phyloP scores from a whole-genome alignment of 1,139 yeast species.

The Candida dubliniensis region DNA sequence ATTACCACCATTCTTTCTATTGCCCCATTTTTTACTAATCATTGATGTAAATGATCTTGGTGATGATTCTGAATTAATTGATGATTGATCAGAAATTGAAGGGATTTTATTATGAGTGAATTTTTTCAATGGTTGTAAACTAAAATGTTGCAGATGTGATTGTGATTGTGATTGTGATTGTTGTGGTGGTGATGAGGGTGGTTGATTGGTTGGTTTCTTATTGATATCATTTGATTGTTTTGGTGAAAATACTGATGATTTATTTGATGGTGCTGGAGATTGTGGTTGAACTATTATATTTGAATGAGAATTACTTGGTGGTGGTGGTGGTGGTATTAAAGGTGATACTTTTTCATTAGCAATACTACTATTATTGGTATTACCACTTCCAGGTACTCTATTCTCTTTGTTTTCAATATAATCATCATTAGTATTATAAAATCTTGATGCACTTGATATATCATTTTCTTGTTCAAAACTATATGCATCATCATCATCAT shows the following conservation, averaged over 20 bases:
- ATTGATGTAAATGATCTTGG: slow-evolving; percentile 36
- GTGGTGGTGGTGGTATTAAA: slow-evolving; percentile 13
- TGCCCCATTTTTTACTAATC: slow-evolving; percentile 26
- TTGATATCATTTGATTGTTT: not conserved
- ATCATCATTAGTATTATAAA: slow-evolving; percentile 1
- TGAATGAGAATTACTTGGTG: slow-evolving; percentile 4
- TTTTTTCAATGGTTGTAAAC: slow-evolving; percentile 16
- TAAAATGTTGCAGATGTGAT: slow-evolving; percentile 3
- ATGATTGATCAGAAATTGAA: slow-evolving; percentile 20
- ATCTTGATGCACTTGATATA: too few relatives aligned
- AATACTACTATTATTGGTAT: not conserved
- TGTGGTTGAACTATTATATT: not conserved
- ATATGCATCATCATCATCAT: slow-evolving; percentile 9
- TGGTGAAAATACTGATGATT: slow-evolving; percentile 4
- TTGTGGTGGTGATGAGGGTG: not conserved
- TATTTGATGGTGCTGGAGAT: not conserved
- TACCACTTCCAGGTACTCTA: not conserved
- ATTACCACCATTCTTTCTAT: slow-evolving; percentile 4
- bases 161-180: not conserved
- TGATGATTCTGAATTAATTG: slow-evolving; percentile 22
- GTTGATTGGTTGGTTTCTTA: not conserved
- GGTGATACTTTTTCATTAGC: not conserved
- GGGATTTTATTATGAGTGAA: slow-evolving; percentile 33
- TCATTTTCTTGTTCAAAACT: too few relatives aligned
- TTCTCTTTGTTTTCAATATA: slow-evolving; percentile 11